These are phyloP conservation scores for Phytophthora foliorum DNA, from an alignment of 352 stramenopile species.

Conservation along the genomic window DNA sequence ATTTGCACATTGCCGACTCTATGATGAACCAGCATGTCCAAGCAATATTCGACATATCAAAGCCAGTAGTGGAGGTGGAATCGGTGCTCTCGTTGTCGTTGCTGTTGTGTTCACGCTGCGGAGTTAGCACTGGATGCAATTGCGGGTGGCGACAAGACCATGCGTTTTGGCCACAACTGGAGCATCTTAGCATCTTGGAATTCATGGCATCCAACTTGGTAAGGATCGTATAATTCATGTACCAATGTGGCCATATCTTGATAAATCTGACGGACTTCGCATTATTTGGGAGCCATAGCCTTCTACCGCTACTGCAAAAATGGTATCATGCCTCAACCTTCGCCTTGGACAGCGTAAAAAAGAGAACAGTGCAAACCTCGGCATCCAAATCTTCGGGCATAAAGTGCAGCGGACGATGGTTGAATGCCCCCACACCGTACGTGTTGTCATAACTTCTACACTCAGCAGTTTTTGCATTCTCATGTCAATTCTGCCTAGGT, in stretches of 20 bases:
- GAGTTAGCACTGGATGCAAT: slow-evolving; percentile 3
- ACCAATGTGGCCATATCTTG: neutral
- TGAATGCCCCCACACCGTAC: slow-evolving; percentile 52
- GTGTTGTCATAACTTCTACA: neutral
- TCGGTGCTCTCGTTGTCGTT: slow-evolving; percentile 22
- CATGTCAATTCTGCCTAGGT: slow-evolving; percentile 32
- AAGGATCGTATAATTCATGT: neutral
- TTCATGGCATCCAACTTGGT: slow-evolving; percentile 44
- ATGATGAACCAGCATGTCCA: slow-evolving; percentile 10
- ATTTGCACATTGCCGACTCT: slow-evolving; percentile 14
- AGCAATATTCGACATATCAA: slow-evolving; percentile 26
- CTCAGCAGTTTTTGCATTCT: neutral
- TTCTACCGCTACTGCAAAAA: neutral
- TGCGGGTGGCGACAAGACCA: slow-evolving; percentile 46
- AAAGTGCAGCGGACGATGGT: slow-evolving; percentile 51
- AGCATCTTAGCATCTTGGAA: slow-evolving; percentile 39
- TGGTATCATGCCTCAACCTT: slow-evolving; percentile 14
- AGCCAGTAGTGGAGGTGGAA: neutral
- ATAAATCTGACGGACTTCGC: neutral
- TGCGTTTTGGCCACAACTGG: slow-evolving; percentile 21
- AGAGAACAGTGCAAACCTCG: slow-evolving; percentile 21
- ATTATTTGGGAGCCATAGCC: slow-evolving; percentile 1
- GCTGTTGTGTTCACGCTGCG: slow-evolving; percentile 40
- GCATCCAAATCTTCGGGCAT: slow-evolving; percentile 39
- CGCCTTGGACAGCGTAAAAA: slow-evolving; percentile 1